Base-by-base conservation (phyloP, 179 eudicot genomes). In the Beta corolliflora region DNA sequence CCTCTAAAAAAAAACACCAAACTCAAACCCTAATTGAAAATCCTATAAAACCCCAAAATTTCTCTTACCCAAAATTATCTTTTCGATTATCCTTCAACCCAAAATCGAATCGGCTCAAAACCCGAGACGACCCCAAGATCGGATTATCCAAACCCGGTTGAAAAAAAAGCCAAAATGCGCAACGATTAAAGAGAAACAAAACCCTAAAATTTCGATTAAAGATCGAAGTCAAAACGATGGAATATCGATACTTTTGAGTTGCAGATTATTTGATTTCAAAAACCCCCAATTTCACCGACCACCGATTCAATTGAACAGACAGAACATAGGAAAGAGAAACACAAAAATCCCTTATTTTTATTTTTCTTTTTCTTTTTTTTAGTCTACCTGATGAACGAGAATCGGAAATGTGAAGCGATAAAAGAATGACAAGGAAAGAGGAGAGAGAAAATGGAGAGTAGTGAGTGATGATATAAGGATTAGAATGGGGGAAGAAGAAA, bases 381-480 rank as follows among this genome's bases (percentile, higher is more conserved):
- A n/a, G 9, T 71, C 14, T n/a, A 4, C 5, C 8, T 55, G 77
- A 73, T 1, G 63, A 31, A 55, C 48, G 58, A 72, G 59, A 25
- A 72, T 50, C 59, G 18, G 18, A 72, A 50, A 72, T 48, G 15
- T 21, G 45, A 72, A 52, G 59, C 11, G 19, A 72, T 72, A 48
- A 25, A 31, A 55, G 63, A 55, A 73, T 73, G 77, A 73, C 77
- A 73, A 73, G 61, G 77, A 73, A 16, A 73, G 77, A 73, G 60
- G 60, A 23, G 76, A 73, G 76, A 73, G 77, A 73, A 29, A 55
- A 7, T 8, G 4, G 9, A 46, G 14, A 46, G 19, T 21, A 73
- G 77, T 73, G 64, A 73, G 77, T 73, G 77, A 48, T 48, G 14
- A 73, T 54, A 73, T 21, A 29, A 73, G 76, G 77, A 73, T 73